Base-by-base conservation (phyloP, 345 rosid species). In the Hypericum androsaemum region DNA sequence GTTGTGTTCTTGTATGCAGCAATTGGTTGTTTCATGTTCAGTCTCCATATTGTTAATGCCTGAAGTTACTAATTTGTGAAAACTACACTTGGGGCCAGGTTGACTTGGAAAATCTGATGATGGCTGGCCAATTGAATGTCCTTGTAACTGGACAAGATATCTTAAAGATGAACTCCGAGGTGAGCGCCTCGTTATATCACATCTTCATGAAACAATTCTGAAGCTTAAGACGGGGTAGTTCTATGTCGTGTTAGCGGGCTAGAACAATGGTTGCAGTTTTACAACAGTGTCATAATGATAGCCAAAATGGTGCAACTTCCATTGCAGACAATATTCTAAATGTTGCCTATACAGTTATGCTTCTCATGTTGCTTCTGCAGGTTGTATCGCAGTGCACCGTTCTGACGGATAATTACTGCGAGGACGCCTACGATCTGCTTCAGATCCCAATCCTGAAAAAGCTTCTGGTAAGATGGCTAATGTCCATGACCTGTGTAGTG, bases 341-440 rank as follows among this genome's bases (percentile, higher is more conserved):
- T 54, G 22, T 50, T 58, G 7, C 0, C 6, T n/a, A 9, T 12
- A 16, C 35, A 38, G 46, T 1, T 47, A 17, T 1, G 7, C 48
- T 2, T 10, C 13, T 38, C 15, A 10, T 16, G 12, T 14, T 44
- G 3, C 28, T 44, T 8, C 8, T 48, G 22, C 41, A 78, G 78
- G 78, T 65, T 59, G 71, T 71, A 56, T 80, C 86, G 47, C 75
- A 54, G 40, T 83, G 83, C 69, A 72, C 89, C 11, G 56, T 71
- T 61, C 80, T 83, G 5, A 80, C 86, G 10, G 89, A 83, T 60
- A 75, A 80, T 63, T 77, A 69, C 61, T 80, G 86, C 60, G 89
- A 83, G 68, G 86, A 74, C 52, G 89, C 86, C 45, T 80, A 77
- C 54, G 80, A 83, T 62, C 65, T 80, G 56, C 82, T 83, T 22